Conservation (phyloP, 345 rosid species). For the Populus euphratica region DNA sequence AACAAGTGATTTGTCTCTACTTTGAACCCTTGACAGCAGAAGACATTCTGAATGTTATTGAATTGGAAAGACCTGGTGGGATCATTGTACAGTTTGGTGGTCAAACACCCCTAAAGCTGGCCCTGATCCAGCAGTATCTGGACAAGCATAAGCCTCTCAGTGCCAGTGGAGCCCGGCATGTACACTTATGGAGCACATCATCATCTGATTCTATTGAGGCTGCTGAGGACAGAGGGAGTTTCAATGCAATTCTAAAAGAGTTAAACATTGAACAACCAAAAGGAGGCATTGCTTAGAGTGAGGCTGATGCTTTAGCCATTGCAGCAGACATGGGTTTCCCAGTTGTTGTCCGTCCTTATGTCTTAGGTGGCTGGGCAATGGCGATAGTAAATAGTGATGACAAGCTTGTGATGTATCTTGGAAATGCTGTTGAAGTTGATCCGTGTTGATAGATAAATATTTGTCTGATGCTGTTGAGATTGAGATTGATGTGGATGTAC, state of each 20-base stretch:
- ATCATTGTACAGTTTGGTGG: slow-evolving; percentile 97
- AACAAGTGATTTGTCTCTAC: slow-evolving; percentile 89
- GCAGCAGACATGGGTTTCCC: slow-evolving; percentile 85
- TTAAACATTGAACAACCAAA: slow-evolving; percentile 87
- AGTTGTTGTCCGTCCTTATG: slow-evolving; percentile 92
- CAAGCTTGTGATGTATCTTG: slow-evolving; percentile 69
- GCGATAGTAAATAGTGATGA: slow-evolving; percentile 82
- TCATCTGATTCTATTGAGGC: slow-evolving; percentile 88
- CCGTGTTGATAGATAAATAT: slow-evolving; percentile 84
- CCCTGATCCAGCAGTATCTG: slow-evolving; percentile 73
- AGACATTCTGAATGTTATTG: slow-evolving; percentile 83
- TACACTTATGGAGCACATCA: slow-evolving; percentile 91
- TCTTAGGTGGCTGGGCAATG: slow-evolving; percentile 96
- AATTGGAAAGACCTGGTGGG: slow-evolving; percentile 91
- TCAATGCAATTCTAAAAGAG: slow-evolving; percentile 74
- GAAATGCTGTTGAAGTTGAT: slow-evolving; percentile 91
- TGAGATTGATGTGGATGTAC: slow-evolving; percentile 86
- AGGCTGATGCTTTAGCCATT: slow-evolving; percentile 76
- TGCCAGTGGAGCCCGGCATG: slow-evolving; percentile 70
- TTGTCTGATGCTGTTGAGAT: slow-evolving; percentile 86
- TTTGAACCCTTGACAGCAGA: slow-evolving; percentile 89
- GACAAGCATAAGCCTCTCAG: slow-evolving; percentile 61
- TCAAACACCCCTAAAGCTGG: slow-evolving; percentile 88
- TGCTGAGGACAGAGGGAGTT: slow-evolving; percentile 93
- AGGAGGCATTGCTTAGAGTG: slow-evolving; percentile 97